Conservation (phyloP, 164 flowering plant genomes). For the Macadamia integrifolia region DNA sequence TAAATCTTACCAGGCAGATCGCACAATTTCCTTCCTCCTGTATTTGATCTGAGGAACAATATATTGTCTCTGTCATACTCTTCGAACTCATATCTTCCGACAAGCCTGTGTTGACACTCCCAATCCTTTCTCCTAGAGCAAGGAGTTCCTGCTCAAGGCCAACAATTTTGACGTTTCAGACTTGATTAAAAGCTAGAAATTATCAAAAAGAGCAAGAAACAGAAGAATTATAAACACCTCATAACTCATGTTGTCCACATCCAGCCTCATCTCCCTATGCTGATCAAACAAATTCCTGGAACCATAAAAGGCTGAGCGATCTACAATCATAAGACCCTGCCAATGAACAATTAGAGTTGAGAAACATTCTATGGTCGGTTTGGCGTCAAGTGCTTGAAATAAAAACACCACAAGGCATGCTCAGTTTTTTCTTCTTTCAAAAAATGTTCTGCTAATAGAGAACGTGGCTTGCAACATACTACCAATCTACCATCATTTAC, state of each 20-base stretch:
- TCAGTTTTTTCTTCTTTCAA: no score
- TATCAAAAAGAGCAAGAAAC: neutral
- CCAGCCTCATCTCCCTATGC: conserved; percentile 62
- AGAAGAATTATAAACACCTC: conserved; percentile 29
- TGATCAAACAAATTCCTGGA: conserved; percentile 42
- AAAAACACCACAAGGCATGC: no score
- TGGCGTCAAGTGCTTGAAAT: neutral
- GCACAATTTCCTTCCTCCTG: conserved; percentile 45
- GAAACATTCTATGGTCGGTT: neutral
- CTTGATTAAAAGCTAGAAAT: neutral
- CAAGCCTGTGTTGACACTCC: conserved; percentile 60
- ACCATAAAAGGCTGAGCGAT: conserved; percentile 43
- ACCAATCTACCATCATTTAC: no score
- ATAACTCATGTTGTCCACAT: conserved; percentile 56
- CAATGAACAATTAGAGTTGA: neutral
- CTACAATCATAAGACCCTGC: conserved; percentile 47
- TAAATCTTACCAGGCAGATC: conserved; percentile 52
- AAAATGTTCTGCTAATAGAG: no score
- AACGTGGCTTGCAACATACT: no score
- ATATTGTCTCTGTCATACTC: conserved; percentile 36
- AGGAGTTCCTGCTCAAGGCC: conserved; percentile 50
- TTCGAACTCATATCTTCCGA: conserved; percentile 40
- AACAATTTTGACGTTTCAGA: neutral
- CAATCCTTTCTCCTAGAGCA: conserved; percentile 67
- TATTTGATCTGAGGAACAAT: conserved; percentile 27